Conservation (phyloP, 2,329 filamentous ascomycete genomes). For the Venturia nashicola region DNA sequence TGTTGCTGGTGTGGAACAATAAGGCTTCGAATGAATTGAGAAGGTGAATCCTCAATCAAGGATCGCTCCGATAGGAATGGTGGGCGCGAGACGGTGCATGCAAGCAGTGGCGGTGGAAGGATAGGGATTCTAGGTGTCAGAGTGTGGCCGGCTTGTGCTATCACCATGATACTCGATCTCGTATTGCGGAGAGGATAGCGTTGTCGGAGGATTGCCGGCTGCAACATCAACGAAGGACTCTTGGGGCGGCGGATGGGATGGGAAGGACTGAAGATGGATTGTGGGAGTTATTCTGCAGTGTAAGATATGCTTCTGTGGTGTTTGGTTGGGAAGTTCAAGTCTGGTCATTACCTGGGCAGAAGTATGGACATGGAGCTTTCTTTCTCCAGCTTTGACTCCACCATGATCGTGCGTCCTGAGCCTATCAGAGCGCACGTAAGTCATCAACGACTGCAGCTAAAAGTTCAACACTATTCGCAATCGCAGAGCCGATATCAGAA, state of each 20-base stretch:
- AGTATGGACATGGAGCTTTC: too few relatives aligned
- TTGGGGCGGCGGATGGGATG: neutral
- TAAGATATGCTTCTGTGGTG: neutral
- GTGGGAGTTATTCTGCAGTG: neutral
- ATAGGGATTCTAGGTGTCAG: neutral
- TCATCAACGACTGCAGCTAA: neutral
- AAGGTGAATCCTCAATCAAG: neutral
- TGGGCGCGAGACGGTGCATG: neutral
- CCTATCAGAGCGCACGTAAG: neutral
- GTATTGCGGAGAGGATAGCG: neutral
- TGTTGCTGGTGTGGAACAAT: neutral
- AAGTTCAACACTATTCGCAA: neutral
- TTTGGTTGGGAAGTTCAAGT: neutral
- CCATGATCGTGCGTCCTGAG: neutral
- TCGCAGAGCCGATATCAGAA: too few relatives aligned
- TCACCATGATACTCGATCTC: constrained; percentile 2
- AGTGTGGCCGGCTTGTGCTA: neutral
- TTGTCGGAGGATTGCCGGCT: neutral
- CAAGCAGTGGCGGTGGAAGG: neutral
- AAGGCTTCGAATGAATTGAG: neutral
- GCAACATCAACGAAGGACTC: neutral
- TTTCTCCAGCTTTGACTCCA: neutral
- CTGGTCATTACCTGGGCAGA: neutral
- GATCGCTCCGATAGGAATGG: neutral
- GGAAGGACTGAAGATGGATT: neutral